Percentiles rank a stretch among this genome's conserved stretches.
Evolutionary conservation across 2,329 filamentous ascomycete species (phyloP).

Genomic region (Botrytis pseudocinerea): DNA sequence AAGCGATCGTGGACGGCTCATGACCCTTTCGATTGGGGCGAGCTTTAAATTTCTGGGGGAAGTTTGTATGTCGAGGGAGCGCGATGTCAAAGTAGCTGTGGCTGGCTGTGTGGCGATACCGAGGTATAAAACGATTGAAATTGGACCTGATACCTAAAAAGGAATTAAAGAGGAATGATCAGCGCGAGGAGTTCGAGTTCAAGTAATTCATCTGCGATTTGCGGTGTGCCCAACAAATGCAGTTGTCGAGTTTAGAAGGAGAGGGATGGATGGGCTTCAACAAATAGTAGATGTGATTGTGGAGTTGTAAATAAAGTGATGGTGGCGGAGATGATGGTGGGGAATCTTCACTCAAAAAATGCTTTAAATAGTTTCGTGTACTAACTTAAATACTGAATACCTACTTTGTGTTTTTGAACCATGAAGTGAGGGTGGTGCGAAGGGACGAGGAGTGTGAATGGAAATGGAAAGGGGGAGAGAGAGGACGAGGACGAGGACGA

Average conservation of each 20-base stretch:
- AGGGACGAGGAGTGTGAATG: background rate
- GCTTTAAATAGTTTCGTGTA: conserved; percentile 9
- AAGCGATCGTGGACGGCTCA: conserved; percentile 31
- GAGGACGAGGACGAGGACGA: background rate
- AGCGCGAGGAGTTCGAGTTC: conserved; percentile 14
- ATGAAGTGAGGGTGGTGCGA: background rate
- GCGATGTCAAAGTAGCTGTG: conserved; percentile 2
- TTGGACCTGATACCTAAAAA: conserved; percentile 17
- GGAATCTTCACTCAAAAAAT: conserved; percentile 19
- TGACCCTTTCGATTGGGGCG: conserved; percentile 22
- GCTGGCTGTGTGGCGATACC: conserved; percentile 17
- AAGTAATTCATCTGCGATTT: conserved; percentile 15
- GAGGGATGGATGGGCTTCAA: conserved; percentile 5
- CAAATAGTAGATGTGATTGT: conserved; percentile 7
- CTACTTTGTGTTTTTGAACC: background rate
- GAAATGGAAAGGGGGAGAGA: background rate
- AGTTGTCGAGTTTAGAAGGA: conserved; percentile 8
- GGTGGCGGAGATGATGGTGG: conserved; percentile 24
- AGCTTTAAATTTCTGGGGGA: background rate
- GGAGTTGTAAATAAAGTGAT: conserved; percentile 14
- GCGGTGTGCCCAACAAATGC: conserved; percentile 17
- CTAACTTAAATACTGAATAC: background rate
- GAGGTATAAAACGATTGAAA: conserved; percentile 16
- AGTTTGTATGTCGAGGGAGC: background rate
- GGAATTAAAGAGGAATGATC: conserved; percentile 17